Evolutionary conservation across 2,329 filamentous ascomycete species (phyloP).

Genomic region (Diplodia scrobiculata): DNA sequence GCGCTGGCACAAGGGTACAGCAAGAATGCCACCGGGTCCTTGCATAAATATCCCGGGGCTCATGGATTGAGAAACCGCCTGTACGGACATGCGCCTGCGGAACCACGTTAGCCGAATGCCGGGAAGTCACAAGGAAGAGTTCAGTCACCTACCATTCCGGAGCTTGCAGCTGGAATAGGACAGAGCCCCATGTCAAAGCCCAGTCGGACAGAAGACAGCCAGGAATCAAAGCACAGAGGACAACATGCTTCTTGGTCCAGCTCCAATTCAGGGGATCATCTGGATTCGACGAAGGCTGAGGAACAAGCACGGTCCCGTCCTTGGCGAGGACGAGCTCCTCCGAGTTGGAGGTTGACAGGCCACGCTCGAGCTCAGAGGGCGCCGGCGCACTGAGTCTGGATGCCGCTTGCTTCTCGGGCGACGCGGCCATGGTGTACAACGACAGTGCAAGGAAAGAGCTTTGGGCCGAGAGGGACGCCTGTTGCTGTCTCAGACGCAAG

Average conservation of each 20-base stretch:
- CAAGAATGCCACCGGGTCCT: slow-evolving; percentile 35
- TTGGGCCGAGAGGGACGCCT: background rate
- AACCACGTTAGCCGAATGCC: slow-evolving; percentile 26
- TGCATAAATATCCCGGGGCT: slow-evolving; percentile 38
- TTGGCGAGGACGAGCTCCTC: slow-evolving; percentile 17
- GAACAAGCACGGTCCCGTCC: slow-evolving; percentile 33
- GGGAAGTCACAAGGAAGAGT: background rate
- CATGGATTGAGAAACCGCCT: slow-evolving; percentile 45
- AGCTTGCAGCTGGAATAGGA: slow-evolving; percentile 30
- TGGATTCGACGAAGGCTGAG: slow-evolving; percentile 36
- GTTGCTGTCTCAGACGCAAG: background rate
- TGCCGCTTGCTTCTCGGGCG: slow-evolving; percentile 1
- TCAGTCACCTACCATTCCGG: slow-evolving; percentile 22
- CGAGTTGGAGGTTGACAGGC: slow-evolving; percentile 5
- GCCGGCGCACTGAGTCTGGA: background rate
- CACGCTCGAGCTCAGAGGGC: slow-evolving; percentile 7
- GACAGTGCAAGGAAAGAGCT: background rate
- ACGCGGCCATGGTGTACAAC: background rate
- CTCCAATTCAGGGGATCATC: slow-evolving; percentile 44
- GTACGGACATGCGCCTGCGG: slow-evolving; percentile 40
- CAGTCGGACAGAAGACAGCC: slow-evolving; percentile 34
- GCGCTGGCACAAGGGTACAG: slow-evolving; percentile 41
- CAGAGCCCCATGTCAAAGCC: slow-evolving; percentile 33
- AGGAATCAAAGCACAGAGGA: slow-evolving; percentile 34
- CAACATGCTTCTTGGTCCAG: slow-evolving; percentile 35